These are phyloP conservation scores for Aspergillus piperis DNA, from an alignment of 2,329 filamentous ascomycete genomes.

Conservation along the genomic window DNA sequence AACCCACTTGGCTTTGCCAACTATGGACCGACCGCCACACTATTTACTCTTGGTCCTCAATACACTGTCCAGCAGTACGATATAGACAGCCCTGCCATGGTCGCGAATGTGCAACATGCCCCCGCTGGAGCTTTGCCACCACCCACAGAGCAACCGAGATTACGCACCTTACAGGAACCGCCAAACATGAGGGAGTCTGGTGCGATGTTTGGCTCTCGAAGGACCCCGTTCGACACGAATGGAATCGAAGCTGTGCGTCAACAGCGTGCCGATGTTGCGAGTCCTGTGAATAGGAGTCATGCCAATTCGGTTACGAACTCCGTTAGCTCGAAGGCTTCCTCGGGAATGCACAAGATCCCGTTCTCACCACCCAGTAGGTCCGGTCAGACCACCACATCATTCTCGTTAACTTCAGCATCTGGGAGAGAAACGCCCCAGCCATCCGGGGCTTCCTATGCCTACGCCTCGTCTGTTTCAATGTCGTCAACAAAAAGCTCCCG, in stretches of 20 bases:
- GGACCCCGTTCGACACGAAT: slow-evolving; percentile 71
- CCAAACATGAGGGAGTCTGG: slow-evolving; percentile 72
- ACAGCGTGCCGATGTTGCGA: slow-evolving; percentile 66
- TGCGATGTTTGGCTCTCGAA: slow-evolving; percentile 69
- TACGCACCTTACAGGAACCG: slow-evolving; percentile 37
- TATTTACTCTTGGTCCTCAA: slow-evolving; percentile 87
- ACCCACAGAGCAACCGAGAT: slow-evolving; percentile 67
- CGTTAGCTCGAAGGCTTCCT: slow-evolving; percentile 58
- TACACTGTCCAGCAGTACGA: slow-evolving; percentile 95
- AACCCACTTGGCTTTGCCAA: slow-evolving; percentile 79
- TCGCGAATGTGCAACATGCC: slow-evolving; percentile 83
- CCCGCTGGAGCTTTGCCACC: slow-evolving; percentile 77
- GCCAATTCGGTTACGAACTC: slow-evolving; percentile 66
- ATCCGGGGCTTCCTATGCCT: slow-evolving; percentile 46
- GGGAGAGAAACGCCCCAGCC: slow-evolving; percentile 38
- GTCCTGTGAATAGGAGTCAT: slow-evolving; percentile 65
- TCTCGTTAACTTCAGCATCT: slow-evolving; percentile 44
- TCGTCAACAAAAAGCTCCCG: slow-evolving; percentile 47
- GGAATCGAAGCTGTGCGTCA: slow-evolving; percentile 61
- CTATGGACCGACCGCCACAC: slow-evolving; percentile 83
- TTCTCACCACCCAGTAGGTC: slow-evolving; percentile 47
- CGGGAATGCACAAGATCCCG: slow-evolving; percentile 43
- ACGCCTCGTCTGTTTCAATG: slow-evolving; percentile 49
- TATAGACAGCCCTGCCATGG: slow-evolving; percentile 79
- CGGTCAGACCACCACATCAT: slow-evolving; percentile 47